Conservation (phyloP, 2,329 filamentous ascomycete species). For the Magnaporthiopsis poae region DNA sequence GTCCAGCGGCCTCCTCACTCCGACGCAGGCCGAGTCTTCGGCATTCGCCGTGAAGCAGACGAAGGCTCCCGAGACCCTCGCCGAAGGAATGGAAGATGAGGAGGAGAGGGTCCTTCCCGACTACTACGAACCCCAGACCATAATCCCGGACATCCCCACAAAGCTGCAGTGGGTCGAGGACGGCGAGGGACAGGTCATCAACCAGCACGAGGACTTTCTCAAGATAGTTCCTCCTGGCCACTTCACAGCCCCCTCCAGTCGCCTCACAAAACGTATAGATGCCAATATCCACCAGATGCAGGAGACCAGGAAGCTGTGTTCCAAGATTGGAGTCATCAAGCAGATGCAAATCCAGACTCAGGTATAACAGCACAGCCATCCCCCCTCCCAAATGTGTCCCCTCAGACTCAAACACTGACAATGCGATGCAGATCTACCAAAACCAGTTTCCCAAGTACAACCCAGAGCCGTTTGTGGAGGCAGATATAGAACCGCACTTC, state of each 20-base stretch:
- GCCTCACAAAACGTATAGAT: constrained; percentile 70
- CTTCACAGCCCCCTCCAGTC: constrained; percentile 67
- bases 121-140: constrained; percentile 82
- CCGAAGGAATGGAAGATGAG: constrained; percentile 88
- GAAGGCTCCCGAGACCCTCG: constrained; percentile 59
- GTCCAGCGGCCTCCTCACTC: constrained; percentile 31
- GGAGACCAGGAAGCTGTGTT: constrained; percentile 88
- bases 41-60: constrained; percentile 39
- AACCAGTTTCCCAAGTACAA: constrained; percentile 98
- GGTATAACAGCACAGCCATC: constrained; percentile 35
- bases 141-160: constrained; percentile 72
- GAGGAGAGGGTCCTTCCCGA: constrained; percentile 79
- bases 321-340: constrained; percentile 95
- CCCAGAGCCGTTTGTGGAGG: constrained; percentile 76
- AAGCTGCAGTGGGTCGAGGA: constrained; percentile 84
- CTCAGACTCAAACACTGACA: background rate
- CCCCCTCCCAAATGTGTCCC: background rate
- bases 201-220: constrained; percentile 77
- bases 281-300: constrained; percentile 91
- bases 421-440: constrained; percentile 63
- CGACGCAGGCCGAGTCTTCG: constrained; percentile 30
- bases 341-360: constrained; percentile 98
- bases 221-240: constrained; percentile 63
- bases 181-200: constrained; percentile 75
- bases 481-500: constrained; percentile 79